Evolutionary conservation across 495 filamentous ascomycete genomes (phyloP), one percentile per base, ranked within the genome.

Genomic region (Delitschia confertaspora): DNA sequence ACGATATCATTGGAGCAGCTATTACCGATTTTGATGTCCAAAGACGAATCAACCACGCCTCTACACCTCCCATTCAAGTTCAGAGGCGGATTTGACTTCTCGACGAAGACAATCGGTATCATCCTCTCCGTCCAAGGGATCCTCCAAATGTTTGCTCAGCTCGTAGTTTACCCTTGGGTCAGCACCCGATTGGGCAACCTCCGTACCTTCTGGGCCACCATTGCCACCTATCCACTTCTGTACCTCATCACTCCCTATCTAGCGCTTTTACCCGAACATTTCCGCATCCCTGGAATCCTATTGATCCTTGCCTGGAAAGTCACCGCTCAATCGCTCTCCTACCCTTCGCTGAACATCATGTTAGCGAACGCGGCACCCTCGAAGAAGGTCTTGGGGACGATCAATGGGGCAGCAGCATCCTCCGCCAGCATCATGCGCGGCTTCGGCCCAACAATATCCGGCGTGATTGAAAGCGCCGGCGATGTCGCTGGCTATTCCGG

Each of bases 1-100:
- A 83, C 82, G 37, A 94, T 98, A 59, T 87, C 85, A 0, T 93
- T 93, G 53, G 91, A 98, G 67, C 82, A 93, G 58, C 69, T 96
- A 23, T 78, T 96, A 51, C 93, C 91, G 0, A 83, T 95, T 3
- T 83, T 96, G 47, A 73, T 98, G 42, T 93, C 85, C 57, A 88
- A 83, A 17, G 74, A 76, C 14, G 63, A 70, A 32, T 77, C 79
- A 16, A 55, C 66, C 38, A 62, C 65, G 25, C 60, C 66, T 6
- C 69, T 76, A 5, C 66, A 73, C 7, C 70, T 93, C 16, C 88
- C 88, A 4, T 84, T 96, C 70, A 81, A 82, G 52, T 95, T 98
- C 58, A 78, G 76, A 4, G 86, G 86, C 39, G 91, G 91, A 7
- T 85, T 95, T 43, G 84, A 78, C 4, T 70, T 93, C 22, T 69